phyloP scores from a whole-genome alignment of 495 filamentous ascomycete genomes.

The Penicillium manginii region DNA sequence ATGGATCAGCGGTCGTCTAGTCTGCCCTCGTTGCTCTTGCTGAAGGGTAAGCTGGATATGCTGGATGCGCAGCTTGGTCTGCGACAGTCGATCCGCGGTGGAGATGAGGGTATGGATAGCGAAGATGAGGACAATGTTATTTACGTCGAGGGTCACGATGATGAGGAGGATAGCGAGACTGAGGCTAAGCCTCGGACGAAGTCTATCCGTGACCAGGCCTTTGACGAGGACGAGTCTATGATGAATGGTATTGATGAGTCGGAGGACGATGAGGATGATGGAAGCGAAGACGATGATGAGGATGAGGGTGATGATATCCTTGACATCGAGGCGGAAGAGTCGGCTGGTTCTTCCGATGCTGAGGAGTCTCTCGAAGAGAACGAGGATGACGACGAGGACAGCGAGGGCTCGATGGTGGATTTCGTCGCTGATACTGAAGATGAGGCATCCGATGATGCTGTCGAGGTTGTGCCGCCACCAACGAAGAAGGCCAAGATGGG shows the following conservation, averaged over 20 bases:
- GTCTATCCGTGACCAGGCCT: slow-evolving; percentile 44
- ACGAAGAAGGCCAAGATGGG: slow-evolving; percentile 44
- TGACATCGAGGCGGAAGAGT: slow-evolving; percentile 52
- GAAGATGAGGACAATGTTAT: slow-evolving; percentile 79
- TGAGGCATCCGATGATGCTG: slow-evolving; percentile 43
- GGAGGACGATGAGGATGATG: slow-evolving; percentile 46
- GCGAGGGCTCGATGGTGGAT: slow-evolving; percentile 47
- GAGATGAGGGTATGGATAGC: slow-evolving; percentile 55
- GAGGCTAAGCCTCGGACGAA: slow-evolving; percentile 43
- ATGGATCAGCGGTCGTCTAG: slow-evolving; percentile 83
- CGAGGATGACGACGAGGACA: slow-evolving; percentile 49
- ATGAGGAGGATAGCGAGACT: slow-evolving; percentile 51
- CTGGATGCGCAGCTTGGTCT: slow-evolving; percentile 83
- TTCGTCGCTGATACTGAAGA: slow-evolving; percentile 53
- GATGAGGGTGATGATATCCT: slow-evolving; percentile 42
- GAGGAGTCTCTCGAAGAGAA: slow-evolving; percentile 51
- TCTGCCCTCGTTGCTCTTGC: slow-evolving; percentile 77
- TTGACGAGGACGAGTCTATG: slow-evolving; percentile 52
- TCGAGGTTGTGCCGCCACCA: slow-evolving; percentile 36
- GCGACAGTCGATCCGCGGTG: slow-evolving; percentile 61
- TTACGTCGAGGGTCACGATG: slow-evolving; percentile 78
- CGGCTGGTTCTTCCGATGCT: slow-evolving; percentile 50
- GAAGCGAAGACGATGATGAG: slow-evolving; percentile 45
- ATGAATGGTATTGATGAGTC: slow-evolving; percentile 46
- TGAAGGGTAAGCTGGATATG: slow-evolving; percentile 94